Evolutionary conservation across 2,329 filamentous ascomycete genomes (phyloP).

Genomic region (Cercospora brassicicola): DNA sequence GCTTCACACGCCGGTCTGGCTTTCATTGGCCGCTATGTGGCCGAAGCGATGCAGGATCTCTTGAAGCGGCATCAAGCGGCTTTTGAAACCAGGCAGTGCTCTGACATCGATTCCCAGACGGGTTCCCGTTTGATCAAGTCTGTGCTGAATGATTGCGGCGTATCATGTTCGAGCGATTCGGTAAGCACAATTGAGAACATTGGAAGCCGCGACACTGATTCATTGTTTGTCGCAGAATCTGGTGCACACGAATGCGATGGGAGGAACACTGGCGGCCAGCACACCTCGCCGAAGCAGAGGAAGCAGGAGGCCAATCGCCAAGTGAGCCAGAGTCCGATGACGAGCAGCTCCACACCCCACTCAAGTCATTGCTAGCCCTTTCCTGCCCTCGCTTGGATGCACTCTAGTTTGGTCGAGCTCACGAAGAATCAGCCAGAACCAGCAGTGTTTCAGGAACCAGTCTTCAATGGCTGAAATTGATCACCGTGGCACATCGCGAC

Average conservation of each 20-base stretch:
- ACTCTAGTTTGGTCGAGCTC: no score
- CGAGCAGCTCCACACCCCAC: no score
- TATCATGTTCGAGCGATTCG: neutral
- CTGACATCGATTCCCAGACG: neutral
- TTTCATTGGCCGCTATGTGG: conserved; percentile 2
- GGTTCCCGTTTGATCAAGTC: neutral
- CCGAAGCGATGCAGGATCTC: neutral
- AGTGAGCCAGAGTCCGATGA: no score
- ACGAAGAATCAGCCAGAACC: no score
- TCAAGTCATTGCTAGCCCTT: no score
- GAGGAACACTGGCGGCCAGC: neutral
- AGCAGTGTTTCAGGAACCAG: no score
- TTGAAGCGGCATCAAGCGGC: neutral
- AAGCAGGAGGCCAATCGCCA: no score
- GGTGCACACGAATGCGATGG: neutral
- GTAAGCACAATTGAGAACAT: neutral
- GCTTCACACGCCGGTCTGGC: neutral
- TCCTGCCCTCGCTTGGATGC: no score
- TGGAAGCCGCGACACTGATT: neutral
- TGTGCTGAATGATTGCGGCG: neutral
- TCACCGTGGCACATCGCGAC: no score
- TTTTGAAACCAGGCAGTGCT: neutral
- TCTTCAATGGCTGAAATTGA: no score
- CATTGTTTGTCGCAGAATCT: neutral
- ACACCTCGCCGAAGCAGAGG: neutral